Evolutionary conservation across 1,139 yeast species (phyloP).

Genomic region (Kodamaea alishanica): DNA sequence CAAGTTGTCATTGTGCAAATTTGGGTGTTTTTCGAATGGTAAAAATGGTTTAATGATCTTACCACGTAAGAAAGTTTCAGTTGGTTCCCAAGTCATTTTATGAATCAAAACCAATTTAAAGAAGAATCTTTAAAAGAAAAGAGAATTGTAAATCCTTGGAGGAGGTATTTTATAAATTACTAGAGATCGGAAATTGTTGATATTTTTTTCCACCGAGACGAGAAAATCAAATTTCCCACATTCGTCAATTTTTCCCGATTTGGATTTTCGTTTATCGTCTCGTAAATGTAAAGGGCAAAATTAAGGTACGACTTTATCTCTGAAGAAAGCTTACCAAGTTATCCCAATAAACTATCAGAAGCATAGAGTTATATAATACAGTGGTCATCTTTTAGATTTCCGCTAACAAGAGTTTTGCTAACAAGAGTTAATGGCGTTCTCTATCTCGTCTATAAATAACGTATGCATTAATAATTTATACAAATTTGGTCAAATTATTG

Average conservation of each 20-base stretch:
- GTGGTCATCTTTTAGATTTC: too few species aligned
- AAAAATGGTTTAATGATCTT: constrained; percentile 56
- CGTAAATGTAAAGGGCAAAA: too few species aligned
- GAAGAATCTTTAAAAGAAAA: too few species aligned
- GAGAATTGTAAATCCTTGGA: neutral
- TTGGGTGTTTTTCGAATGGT: constrained; percentile 53
- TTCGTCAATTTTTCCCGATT: neutral
- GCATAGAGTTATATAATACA: too few species aligned
- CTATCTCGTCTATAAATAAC: too few species aligned
- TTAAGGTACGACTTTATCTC: too few species aligned
- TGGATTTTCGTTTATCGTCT: neutral
- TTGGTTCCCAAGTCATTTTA: constrained; percentile 35
- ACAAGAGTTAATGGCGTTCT: too few species aligned
- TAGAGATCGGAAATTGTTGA: neutral
- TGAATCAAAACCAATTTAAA: constrained; percentile 4
- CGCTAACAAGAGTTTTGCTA: too few species aligned
- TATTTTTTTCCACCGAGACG: neutral
- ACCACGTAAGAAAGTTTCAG: constrained; percentile 43
- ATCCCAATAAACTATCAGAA: too few species aligned
- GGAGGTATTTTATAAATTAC: neutral
- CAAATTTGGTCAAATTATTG: neutral
- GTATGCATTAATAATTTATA: neutral
- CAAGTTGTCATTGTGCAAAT: constrained; percentile 37
- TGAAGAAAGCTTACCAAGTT: too few species aligned
- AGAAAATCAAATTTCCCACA: neutral